These are phyloP conservation scores for Ogataea minuta DNA, from an alignment of 805 yeast genomes.

Conservation along the genomic window DNA sequence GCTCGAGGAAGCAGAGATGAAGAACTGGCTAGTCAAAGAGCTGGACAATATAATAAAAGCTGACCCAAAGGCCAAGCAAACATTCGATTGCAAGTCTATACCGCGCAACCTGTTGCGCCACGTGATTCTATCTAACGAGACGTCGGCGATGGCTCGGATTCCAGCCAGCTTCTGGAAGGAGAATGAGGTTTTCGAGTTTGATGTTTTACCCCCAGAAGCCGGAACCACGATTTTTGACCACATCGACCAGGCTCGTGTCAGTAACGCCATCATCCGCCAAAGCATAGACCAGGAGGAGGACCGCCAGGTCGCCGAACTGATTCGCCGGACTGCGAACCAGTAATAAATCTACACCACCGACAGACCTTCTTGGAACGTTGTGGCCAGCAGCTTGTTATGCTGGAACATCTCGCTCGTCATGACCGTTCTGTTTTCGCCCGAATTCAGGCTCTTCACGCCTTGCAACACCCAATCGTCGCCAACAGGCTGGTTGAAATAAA, in stretches of 20 bases:
- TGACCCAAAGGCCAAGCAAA: slow-evolving; percentile 16
- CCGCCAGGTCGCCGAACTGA: slow-evolving; percentile 23
- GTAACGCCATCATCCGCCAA: slow-evolving; percentile 36
- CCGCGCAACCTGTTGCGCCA: slow-evolving; percentile 67
- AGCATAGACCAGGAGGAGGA: slow-evolving; percentile 27
- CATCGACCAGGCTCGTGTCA: slow-evolving; percentile 46
- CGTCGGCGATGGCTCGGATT: slow-evolving; percentile 64
- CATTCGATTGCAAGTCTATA: slow-evolving; percentile 32
- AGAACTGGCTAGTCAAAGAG: slow-evolving; percentile 38
- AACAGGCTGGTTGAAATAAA: slow-evolving; percentile 60
- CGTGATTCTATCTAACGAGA: slow-evolving; percentile 69
- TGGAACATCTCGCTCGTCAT: slow-evolving; percentile 57
- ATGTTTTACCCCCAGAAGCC: slow-evolving; percentile 62
- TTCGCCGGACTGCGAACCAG: slow-evolving; percentile 13
- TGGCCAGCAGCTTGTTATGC: slow-evolving; percentile 53
- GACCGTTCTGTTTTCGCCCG: slow-evolving; percentile 52
- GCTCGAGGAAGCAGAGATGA: slow-evolving; percentile 50
- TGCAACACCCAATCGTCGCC: slow-evolving; percentile 48
- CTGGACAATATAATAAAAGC: slow-evolving; percentile 17
- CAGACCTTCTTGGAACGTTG: slow-evolving; percentile 66
- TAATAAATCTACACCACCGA: slow-evolving; percentile 29
- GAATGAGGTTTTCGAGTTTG: slow-evolving; percentile 66
- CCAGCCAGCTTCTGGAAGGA: slow-evolving; percentile 61
- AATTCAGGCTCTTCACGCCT: slow-evolving; percentile 46
- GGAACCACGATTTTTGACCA: slow-evolving; percentile 45